A percentile compares a stretch with the other conserved stretches of the same genome.
These are phyloP conservation scores for Helicocarpus griseus DNA, from an alignment of 2,329 filamentous ascomycete genomes.

Conservation along the genomic window DNA sequence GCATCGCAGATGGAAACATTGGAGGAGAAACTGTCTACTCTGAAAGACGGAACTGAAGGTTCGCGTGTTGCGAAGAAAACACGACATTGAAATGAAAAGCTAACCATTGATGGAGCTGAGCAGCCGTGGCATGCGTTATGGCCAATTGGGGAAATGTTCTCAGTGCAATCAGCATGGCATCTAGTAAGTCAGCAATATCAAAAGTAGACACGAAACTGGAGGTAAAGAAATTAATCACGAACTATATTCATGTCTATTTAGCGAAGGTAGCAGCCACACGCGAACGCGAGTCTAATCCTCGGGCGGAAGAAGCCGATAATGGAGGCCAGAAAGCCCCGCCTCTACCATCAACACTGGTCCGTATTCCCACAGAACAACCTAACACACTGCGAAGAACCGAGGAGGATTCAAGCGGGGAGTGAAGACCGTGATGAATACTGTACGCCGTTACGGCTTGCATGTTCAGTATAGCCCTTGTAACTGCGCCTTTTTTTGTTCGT, in stretches of 20 bases:
- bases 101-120: slow-evolving; percentile 2
- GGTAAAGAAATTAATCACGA: neutral
- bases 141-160: slow-evolving; percentile 59
- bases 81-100: slow-evolving; percentile 7
- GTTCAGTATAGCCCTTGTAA: neutral
- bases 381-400: slow-evolving; percentile 4
- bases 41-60: slow-evolving; percentile 56
- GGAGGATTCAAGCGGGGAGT: neutral
- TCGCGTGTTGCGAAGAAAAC: neutral
- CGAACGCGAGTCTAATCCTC: slow-evolving; percentile 11
- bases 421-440: neutral
- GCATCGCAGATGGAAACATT: slow-evolving; percentile 55
- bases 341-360: slow-evolving; percentile 34
- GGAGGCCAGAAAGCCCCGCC: slow-evolving; percentile 55
- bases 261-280: slow-evolving; percentile 20
- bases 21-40: slow-evolving; percentile 50
- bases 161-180: slow-evolving; percentile 55
- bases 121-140: slow-evolving; percentile 56
- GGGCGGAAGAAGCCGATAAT: slow-evolving; percentile 41
- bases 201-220: neutral
- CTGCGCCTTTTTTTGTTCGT: neutral
- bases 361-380: slow-evolving; percentile 28
- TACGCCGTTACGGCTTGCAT: neutral
- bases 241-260: slow-evolving; percentile 7
- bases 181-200: slow-evolving; percentile 41